Evolutionary conservation across 73 alveolate genomes (phyloP).

Genomic region (Paramecium caudatum): DNA sequence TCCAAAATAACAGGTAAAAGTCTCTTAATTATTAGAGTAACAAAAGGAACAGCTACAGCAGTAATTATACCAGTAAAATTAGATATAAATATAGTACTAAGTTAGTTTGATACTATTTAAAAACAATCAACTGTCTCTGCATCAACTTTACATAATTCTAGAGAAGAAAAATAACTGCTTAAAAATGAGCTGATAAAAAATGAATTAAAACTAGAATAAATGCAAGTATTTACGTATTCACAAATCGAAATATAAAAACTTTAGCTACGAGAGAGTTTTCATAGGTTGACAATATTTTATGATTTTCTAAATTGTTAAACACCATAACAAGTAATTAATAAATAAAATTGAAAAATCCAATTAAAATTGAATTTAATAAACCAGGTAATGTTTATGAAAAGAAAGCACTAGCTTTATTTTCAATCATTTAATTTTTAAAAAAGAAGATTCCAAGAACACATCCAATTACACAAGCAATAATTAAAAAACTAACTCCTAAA

Average conservation of each 20-base stretch:
- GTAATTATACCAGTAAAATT: slow-evolving; percentile 23
- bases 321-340: slow-evolving; percentile 64
- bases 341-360: slow-evolving; percentile 37
- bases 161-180: slow-evolving; percentile 21
- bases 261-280: slow-evolving; percentile 73
- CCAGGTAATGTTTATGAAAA: slow-evolving; percentile 51
- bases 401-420: not conserved
- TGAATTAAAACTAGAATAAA: slow-evolving; percentile 78
- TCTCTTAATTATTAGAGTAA: too few species aligned
- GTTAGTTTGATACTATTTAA: slow-evolving; percentile 65
- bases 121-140: slow-evolving; percentile 49
- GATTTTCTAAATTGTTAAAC: slow-evolving; percentile 69
- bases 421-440: slow-evolving; percentile 51
- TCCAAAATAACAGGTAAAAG: too few species aligned
- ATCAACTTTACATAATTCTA: slow-evolving; percentile 24
- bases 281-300: slow-evolving; percentile 69
- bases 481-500: slow-evolving; percentile 70
- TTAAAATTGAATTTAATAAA: slow-evolving; percentile 57
- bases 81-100: slow-evolving; percentile 71
- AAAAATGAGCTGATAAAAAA: slow-evolving; percentile 83
- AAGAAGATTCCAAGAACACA: slow-evolving; percentile 59
- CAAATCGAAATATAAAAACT: slow-evolving; percentile 64
- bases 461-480: slow-evolving; percentile 59
- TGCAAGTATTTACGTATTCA: slow-evolving; percentile 48
- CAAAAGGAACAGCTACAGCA: not conserved